A percentile compares a stretch with the other conserved stretches of the same genome.
phyloP scores from a whole-genome alignment of 1,284 basidiomycete species.

The Crepidotus sp. region DNA sequence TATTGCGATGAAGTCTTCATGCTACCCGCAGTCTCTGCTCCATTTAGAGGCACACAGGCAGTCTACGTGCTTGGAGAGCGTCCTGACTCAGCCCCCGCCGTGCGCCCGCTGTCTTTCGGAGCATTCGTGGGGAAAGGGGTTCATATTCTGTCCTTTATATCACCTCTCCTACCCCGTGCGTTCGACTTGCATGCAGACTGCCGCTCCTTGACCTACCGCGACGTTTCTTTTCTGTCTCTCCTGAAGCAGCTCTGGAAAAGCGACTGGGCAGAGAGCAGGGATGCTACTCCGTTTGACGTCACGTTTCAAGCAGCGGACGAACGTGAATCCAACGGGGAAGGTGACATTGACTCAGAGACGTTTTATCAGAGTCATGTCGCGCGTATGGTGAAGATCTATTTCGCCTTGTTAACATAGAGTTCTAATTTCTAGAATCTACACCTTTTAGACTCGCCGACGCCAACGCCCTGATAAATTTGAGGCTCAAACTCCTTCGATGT shows the following conservation, averaged over 20 bases:
- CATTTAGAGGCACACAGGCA: conserved; percentile 41
- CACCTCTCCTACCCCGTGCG: conserved; percentile 31
- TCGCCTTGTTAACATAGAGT: no score
- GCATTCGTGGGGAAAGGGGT: conserved; percentile 31
- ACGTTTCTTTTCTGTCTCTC: conserved; percentile 28
- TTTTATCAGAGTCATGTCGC: conserved; percentile 39
- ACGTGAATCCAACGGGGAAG: conserved; percentile 34
- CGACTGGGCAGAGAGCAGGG: conserved; percentile 41
- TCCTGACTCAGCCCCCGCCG: conserved; percentile 31
- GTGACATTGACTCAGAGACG: conserved; percentile 28
- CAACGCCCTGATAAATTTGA: background rate
- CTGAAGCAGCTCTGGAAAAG: conserved; percentile 36
- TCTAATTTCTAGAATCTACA: conserved; percentile 10
- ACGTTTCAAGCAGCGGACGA: conserved; percentile 39
- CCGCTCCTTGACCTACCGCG: conserved; percentile 31
- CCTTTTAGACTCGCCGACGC: conserved; percentile 8
- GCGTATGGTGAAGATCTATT: conserved; percentile 26
- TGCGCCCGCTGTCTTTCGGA: conserved; percentile 35
- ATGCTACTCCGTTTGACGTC: conserved; percentile 40
- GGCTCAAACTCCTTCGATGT: conserved; percentile 7
- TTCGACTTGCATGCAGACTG: conserved; percentile 40
- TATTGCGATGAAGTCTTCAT: background rate
- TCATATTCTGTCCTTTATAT: conserved; percentile 35
- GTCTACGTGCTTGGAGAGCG: conserved; percentile 41
- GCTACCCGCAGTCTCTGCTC: conserved; percentile 33